Evolutionary conservation across 805 yeast species (phyloP), one percentile per base, ranked within the genome.

Genomic region (Wickerhamiella shivajii): DNA sequence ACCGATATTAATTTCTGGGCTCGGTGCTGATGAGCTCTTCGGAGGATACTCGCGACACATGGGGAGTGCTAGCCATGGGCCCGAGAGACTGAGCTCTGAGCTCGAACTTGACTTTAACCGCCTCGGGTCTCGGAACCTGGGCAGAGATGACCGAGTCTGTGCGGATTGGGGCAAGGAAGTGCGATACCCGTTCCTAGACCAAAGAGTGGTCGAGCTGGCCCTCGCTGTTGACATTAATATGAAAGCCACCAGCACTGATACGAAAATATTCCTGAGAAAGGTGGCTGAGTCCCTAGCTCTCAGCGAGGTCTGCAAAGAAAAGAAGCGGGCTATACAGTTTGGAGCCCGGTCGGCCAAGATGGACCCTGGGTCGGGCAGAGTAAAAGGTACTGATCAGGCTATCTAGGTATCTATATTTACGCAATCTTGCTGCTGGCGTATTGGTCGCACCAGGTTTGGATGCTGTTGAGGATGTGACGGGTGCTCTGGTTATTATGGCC

Each of bases 21-120:
- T 90, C 9, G 99, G 99, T 1, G 98, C 98, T 0, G 99, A 90
- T 57, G 99, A 90, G 54, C 57, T 90, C 13, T 85, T 79, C 60
- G 99, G 94, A 0, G 99, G 99, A 0, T 90, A 90, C 52, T 79
- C 93, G 15, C 65, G 96, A 28, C 92, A 90, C 45, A 75, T 59
- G 1, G 36, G 46, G 12, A 43, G 47, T 6, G 49, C 51, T 14
- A 29, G 39, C 7, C 57, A 59, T 21, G 57, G 62, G 1, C 60
- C 63, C 19, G 50, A 45, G 0, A 61, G 62, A 18, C 59, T 90
- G 11, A 59, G 64, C 0, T 51, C 52, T 2, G 93, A 83, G 46
- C 60, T 90, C 26, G 65, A 66, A 11, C 57, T 63, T 33, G 97
- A 90, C 47, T 71, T 90, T 19, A 62, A 66, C 15, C 67, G 81